Percentiles rank a stretch among this genome's conserved stretches.
Conservation (phyloP, 2,329 filamentous ascomycete genomes). For the Allantophomopsis cytisporea region DNA sequence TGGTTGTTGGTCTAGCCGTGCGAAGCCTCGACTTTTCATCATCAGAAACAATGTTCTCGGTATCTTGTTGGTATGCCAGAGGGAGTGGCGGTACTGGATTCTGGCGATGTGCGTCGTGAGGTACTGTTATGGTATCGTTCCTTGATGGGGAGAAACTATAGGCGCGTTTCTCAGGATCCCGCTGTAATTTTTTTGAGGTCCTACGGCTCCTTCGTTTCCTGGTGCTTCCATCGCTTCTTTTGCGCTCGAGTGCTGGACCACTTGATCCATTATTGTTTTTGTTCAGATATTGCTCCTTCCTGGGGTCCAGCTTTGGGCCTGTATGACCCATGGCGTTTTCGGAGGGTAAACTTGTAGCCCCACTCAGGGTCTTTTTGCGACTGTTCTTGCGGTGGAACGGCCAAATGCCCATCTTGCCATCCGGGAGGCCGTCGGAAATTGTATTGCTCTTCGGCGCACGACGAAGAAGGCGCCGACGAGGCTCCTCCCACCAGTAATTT, state of each 20-base stretch:
- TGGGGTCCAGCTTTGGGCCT: slow-evolving; percentile 12
- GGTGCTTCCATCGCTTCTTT: slow-evolving; percentile 18
- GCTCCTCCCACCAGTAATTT: too few species aligned
- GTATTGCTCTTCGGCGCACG: too few species aligned
- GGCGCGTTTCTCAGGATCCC: slow-evolving; percentile 34
- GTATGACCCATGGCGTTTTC: slow-evolving; percentile 26
- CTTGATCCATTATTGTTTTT: slow-evolving; percentile 18
- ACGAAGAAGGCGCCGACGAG: too few species aligned
- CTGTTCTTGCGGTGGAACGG: slow-evolving; percentile 66
- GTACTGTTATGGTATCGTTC: slow-evolving; percentile 35
- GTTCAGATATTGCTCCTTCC: slow-evolving; percentile 12
- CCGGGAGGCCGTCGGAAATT: slow-evolving; percentile 2
- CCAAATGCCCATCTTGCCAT: slow-evolving; percentile 60
- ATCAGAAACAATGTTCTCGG: too few species aligned
- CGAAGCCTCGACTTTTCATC: background rate
- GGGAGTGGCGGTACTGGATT: slow-evolving; percentile 16
- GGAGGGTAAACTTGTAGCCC: slow-evolving; percentile 38
- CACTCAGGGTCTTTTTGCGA: slow-evolving; percentile 41
- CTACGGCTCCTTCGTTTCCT: slow-evolving; percentile 14
- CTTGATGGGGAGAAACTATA: slow-evolving; percentile 52
- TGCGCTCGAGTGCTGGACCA: slow-evolving; percentile 15
- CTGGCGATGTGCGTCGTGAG: slow-evolving; percentile 10
- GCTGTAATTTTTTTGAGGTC: slow-evolving; percentile 20
- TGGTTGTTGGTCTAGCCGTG: background rate
- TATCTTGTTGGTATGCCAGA: too few species aligned